Evolutionary conservation across 2,329 filamentous ascomycete species (phyloP).

Genomic region (Colletotrichum aenigma): DNA sequence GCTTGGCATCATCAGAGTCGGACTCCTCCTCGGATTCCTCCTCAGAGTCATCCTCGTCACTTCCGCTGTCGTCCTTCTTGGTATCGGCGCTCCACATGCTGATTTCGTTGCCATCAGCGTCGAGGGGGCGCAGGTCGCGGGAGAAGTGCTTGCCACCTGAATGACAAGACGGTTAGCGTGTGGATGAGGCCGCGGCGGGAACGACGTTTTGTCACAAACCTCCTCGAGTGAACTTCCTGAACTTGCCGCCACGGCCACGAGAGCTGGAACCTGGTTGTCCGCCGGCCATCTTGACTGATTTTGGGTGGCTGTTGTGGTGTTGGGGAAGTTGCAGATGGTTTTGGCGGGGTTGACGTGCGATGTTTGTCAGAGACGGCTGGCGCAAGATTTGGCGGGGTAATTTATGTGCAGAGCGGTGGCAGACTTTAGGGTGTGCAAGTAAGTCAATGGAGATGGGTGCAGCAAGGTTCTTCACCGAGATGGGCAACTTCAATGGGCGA

Average conservation of each 20-base stretch:
- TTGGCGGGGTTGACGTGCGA: constrained; percentile 22
- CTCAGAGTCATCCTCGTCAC: constrained; percentile 56
- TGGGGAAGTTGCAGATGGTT: constrained; percentile 5
- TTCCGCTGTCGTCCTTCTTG: constrained; percentile 50
- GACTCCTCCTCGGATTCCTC: constrained; percentile 55
- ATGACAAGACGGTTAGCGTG: constrained; percentile 16
- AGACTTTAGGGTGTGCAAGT: neutral
- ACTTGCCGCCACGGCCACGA: constrained; percentile 89
- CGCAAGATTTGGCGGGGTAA: constrained; percentile 15
- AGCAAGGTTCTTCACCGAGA: neutral
- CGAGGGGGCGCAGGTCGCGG: constrained; percentile 84
- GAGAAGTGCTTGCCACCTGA: constrained; percentile 95
- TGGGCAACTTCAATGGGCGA: neutral
- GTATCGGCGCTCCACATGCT: constrained; percentile 81
- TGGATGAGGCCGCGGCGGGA: neutral
- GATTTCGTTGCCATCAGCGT: constrained; percentile 86
- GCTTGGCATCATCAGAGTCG: constrained; percentile 52
- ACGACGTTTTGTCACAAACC: constrained; percentile 58
- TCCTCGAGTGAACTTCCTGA: constrained; percentile 90
- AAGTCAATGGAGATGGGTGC: neutral
- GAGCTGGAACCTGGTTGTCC: constrained; percentile 53
- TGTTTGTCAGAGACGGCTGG: neutral
- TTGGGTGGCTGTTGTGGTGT: constrained; percentile 1
- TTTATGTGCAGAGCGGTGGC: neutral
- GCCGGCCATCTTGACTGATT: constrained; percentile 48